phyloP scores from a whole-genome alignment of 2,329 filamentous ascomycete genomes.

The Xylariaceae sp. region DNA sequence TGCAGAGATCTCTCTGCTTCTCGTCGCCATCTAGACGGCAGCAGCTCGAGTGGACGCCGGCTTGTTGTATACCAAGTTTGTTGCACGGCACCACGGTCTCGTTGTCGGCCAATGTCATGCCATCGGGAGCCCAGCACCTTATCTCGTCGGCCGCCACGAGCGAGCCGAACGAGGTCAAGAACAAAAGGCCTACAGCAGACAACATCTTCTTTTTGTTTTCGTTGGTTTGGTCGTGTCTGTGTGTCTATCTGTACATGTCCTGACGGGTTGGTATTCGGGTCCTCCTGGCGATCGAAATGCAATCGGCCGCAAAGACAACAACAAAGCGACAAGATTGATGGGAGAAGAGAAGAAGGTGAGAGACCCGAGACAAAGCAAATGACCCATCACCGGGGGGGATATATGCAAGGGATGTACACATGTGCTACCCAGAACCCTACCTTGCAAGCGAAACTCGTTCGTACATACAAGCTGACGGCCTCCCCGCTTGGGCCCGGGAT shows the following conservation, averaged over 20 bases:
- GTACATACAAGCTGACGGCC: background rate
- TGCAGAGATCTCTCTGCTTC: conserved; percentile 24
- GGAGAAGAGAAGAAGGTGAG: no score
- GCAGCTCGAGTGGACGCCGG: conserved; percentile 28
- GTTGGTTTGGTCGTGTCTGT: background rate
- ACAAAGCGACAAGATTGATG: no score
- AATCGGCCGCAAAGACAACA: no score
- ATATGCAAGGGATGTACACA: background rate
- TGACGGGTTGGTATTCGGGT: no score
- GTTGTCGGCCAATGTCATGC: conserved; percentile 23
- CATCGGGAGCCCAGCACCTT: conserved; percentile 29
- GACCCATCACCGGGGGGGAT: background rate
- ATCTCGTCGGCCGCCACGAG: conserved; percentile 10
- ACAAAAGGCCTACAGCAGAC: background rate
- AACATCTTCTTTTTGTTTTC: conserved; percentile 5
- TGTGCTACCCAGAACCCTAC: no score
- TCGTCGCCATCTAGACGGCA: conserved; percentile 26
- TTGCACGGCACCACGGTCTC: conserved; percentile 30
- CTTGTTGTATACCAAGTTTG: conserved; percentile 28
- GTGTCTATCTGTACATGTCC: no score
- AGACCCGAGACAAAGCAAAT: no score
- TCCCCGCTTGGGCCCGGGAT: background rate
- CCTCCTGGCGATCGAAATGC: no score
- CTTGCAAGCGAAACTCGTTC: no score
- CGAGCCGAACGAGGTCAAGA: conserved; percentile 1